Evolutionary conservation across 2,329 filamentous ascomycete species (phyloP), one percentile per base, ranked within the genome.

Genomic region (Spiromastix sp.): DNA sequence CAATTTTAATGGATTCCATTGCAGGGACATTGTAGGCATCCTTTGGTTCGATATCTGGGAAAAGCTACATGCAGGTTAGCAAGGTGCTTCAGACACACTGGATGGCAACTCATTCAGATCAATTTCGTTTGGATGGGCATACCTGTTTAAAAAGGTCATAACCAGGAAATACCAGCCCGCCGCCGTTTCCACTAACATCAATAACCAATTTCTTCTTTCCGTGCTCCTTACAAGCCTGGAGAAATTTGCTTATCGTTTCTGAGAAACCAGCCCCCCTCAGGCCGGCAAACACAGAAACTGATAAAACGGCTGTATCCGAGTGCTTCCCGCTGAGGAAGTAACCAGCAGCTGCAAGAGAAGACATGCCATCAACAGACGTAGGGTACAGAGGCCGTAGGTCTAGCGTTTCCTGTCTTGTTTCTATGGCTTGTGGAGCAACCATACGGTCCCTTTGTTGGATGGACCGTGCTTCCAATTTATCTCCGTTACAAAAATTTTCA

Each of bases 161-260:
- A 2, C 65, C 68, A 5, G 64, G 59, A 5, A 59, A 45, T 9
- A 73, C 48, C 29, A 55, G 54, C 1, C 79, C 78, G 25, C 78
- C 79, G 0, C 61, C 62, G 43, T 83, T 84, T 2, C 60, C 64
- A 4, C 70, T 67, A 5, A 82, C 48, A 42, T 83, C 79, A 39
- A 83, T 70, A 19, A 83, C 63, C 4, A 83, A 60, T 49, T 72
- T 77, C n/a, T 61, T 71, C 49, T 76, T 77, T 2, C 65, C 63
- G 2, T 59, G 57, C 2, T 51, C 42, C 27, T 65, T 63, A 9
- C 65, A 65, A 26, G 60, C 55, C 0, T 60, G 54, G 11, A 78
- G 59, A 44, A 77, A 69, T 6, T 56, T 40, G 5, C 61, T 48
- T 39, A 66, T 54, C 0, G 54, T 45, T 32, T 56, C 48, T 34